Evolutionary conservation across 2,329 filamentous ascomycete genomes (phyloP).

Genomic region (Neofusicoccum ribis): DNA sequence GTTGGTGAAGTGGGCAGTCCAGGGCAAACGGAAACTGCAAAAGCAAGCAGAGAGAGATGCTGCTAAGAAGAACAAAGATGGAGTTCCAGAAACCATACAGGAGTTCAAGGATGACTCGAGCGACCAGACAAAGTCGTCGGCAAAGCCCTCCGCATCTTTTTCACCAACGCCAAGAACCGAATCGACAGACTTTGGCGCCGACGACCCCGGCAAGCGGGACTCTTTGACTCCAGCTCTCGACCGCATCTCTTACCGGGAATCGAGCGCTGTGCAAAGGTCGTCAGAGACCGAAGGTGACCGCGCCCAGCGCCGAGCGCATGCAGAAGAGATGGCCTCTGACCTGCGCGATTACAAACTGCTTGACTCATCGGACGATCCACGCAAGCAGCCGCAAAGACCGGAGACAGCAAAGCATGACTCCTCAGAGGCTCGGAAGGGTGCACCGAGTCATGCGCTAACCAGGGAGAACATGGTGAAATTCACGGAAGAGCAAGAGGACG

Average conservation of each 20-base stretch:
- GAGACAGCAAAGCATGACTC: conserved; percentile 23
- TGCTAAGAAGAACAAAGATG: neutral
- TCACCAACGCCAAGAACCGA: conserved; percentile 24
- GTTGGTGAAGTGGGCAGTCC: conserved; percentile 67
- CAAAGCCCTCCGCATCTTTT: conserved; percentile 9
- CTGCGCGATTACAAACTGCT: conserved; percentile 58
- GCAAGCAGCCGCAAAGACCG: conserved; percentile 26
- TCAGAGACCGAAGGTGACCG: conserved; percentile 48
- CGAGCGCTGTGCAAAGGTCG: conserved; percentile 41
- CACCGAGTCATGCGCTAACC: conserved; percentile 35
- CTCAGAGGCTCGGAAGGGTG: conserved; percentile 20
- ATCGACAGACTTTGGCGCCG: conserved; percentile 34
- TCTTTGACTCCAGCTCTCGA: conserved; percentile 28
- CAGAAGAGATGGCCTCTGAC: conserved; percentile 56
- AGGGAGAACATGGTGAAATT: conserved; percentile 26
- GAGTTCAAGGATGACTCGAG: neutral
- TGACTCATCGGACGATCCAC: conserved; percentile 45
- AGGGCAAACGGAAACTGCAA: conserved; percentile 39
- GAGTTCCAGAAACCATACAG: neutral
- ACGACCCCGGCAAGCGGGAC: conserved; percentile 15
- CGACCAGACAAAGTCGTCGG: neutral
- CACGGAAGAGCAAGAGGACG: conserved; percentile 1
- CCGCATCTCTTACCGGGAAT: conserved; percentile 36
- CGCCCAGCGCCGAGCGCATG: conserved; percentile 47
- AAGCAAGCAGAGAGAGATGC: neutral